Conservation (phyloP, 2,329 filamentous ascomycete genomes). For the Pseudogymnoascus sp. region DNA sequence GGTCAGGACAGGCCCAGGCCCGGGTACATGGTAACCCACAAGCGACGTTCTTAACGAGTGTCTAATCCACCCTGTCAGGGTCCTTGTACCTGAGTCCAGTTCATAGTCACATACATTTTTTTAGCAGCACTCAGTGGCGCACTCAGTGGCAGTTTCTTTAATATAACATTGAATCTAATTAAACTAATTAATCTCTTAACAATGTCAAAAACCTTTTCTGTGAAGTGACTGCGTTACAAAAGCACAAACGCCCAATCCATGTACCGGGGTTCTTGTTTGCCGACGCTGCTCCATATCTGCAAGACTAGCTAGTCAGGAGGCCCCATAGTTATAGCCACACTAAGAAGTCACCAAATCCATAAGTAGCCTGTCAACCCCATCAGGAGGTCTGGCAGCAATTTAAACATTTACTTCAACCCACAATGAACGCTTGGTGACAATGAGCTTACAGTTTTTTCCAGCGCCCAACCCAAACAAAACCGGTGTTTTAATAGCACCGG, state of each 20-base stretch:
- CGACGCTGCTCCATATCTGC: background rate
- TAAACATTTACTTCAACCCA: background rate
- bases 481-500: conserved; percentile 21
- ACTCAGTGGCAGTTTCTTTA: background rate
- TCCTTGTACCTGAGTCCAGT: background rate
- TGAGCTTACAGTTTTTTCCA: background rate
- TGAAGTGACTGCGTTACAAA: background rate
- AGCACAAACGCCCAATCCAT: background rate
- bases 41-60: background rate
- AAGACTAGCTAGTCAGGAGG: background rate
- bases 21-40: background rate
- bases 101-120: background rate
- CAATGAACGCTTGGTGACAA: background rate
- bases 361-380: conserved; percentile 8
- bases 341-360: background rate
- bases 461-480: conserved; percentile 4
- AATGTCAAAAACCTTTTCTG: background rate
- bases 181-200: background rate
- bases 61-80: background rate
- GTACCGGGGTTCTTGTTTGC: background rate
- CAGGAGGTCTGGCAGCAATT: background rate
- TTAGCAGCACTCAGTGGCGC: background rate
- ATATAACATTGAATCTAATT: background rate
- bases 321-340: background rate
- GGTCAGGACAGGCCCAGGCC: background rate